Evolutionary conservation across 345 rosid genomes (phyloP).

Genomic region (Capsella bursapastoris): DNA sequence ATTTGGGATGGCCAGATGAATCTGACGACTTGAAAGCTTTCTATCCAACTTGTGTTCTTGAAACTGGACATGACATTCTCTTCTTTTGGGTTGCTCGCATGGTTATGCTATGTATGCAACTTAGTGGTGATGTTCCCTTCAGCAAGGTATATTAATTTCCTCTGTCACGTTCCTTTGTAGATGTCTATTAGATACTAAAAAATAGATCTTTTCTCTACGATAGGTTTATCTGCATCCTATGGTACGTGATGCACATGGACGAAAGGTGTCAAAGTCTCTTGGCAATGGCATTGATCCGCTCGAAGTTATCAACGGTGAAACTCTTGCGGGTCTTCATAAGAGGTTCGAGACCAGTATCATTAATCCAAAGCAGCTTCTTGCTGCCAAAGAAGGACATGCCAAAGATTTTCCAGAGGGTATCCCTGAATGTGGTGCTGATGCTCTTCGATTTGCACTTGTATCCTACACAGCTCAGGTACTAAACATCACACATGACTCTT

Average conservation of each 20-base stretch:
- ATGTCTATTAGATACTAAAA: too few species aligned
- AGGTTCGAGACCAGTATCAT: constrained; percentile 83
- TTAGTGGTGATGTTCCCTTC: too few species aligned
- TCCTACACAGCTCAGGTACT: constrained; percentile 94
- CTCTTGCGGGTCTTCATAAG: constrained; percentile 82
- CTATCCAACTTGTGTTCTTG: constrained; percentile 92
- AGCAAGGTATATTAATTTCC: too few species aligned
- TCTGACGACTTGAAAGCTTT: constrained; percentile 85
- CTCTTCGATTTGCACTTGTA: constrained; percentile 96
- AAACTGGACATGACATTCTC: constrained; percentile 57
- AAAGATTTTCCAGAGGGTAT: constrained; percentile 91
- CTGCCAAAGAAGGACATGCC: constrained; percentile 82
- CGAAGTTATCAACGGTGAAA: constrained; percentile 84
- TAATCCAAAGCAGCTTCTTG: constrained; percentile 66
- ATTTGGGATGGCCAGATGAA: constrained; percentile 92
- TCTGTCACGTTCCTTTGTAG: too few species aligned
- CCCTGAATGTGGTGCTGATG: constrained; percentile 96
- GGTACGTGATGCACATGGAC: constrained; percentile 98
- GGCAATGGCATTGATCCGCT: constrained; percentile 96
- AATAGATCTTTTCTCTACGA: too few species aligned
- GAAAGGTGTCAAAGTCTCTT: constrained; percentile 92
- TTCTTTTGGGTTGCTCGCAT: too few species aligned
- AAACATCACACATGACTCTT: neutral
- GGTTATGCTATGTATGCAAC: too few species aligned
- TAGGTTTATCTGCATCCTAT: constrained; percentile 95